Conservation (phyloP, 495 filamentous ascomycete species). For the Penicillium daleae region DNA sequence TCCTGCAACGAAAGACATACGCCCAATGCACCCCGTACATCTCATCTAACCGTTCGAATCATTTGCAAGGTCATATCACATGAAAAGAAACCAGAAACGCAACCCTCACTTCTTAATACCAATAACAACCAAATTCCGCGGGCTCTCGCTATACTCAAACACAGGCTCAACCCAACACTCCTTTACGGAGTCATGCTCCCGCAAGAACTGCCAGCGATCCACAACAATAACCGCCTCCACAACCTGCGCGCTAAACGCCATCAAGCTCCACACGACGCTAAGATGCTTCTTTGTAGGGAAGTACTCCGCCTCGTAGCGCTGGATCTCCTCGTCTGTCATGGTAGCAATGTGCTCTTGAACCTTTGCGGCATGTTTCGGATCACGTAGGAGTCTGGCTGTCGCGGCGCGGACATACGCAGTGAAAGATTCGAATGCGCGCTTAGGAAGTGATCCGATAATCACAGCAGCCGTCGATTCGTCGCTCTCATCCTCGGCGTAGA, state of each 20-base stretch:
- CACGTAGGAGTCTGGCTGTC: constrained; percentile 66
- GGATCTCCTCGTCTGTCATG: constrained; percentile 75
- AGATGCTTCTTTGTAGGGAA: constrained; percentile 75
- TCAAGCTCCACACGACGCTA: constrained; percentile 85
- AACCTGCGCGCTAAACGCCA: constrained; percentile 90
- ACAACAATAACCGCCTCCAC: constrained; percentile 89
- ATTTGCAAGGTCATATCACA: constrained; percentile 12
- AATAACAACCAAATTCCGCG: constrained; percentile 85
- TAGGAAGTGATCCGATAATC: constrained; percentile 83
- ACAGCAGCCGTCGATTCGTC: constrained; percentile 43
- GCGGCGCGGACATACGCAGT: constrained; percentile 79
- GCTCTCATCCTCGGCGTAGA: constrained; percentile 32
- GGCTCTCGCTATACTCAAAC: constrained; percentile 88
- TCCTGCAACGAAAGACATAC: not conserved
- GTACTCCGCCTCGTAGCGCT: constrained; percentile 66
- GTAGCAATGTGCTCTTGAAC: constrained; percentile 62
- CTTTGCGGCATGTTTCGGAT: constrained; percentile 57
- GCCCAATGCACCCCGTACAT: not conserved
- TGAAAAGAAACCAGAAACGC: not conserved
- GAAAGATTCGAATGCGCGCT: constrained; percentile 78
- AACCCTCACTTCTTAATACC: constrained; percentile 73
- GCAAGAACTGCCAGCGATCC: constrained; percentile 88
- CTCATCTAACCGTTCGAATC: not conserved
- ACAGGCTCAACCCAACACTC: constrained; percentile 90
- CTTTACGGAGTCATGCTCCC: constrained; percentile 67